Evolutionary conservation across 345 rosid species (phyloP), one percentile per base, ranked within the genome.

Genomic region (Eucalyptus victrix): DNA sequence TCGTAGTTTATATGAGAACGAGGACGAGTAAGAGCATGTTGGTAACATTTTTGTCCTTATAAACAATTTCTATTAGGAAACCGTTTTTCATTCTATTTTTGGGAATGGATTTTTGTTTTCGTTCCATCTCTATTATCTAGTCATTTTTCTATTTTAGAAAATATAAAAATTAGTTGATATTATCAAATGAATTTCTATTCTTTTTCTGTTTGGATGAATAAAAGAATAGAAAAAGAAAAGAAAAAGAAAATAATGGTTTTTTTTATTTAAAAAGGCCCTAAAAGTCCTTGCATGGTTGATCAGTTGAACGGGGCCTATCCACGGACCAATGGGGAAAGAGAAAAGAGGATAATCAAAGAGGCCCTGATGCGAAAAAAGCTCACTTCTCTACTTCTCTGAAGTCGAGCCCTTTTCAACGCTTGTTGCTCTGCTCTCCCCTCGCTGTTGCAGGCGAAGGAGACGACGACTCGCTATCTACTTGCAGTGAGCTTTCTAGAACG

Each of bases 41-140:
- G 56, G 56, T 53, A 19, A 53, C 56, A 53, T 8, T 53, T 53
- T 53, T 53, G 58, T 53, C 58, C 58, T 53, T 8, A 53, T 3
- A 9, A 53, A 19, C 10, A 53, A 53, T 53, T 53, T 53, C 58
- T 53, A 53, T 53, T 53, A 53, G 19, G 58, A 53, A 53, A 53
- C 10, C 0, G 2, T 53, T 19, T 53, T 53, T 53, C 56, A 53
- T 53, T 53, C 1, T 53, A 0, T 53, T 53, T 53, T 53, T 53
- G 24, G 24, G 10, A 53, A 53, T 53, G 5, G 8, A 19, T 19
- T 53, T 0, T 53, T 53, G 24, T 53, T 53, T 19, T 53, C 1
- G 0, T 19, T 53, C 1, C 0, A 19, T 53, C 24, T 19, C 24
- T 19, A 19, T 53, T 53, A 0, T 53, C 5, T 1, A 19, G 58